Conservation (phyloP, 352 stramenopile species). For the Pythium periplocum region DNA sequence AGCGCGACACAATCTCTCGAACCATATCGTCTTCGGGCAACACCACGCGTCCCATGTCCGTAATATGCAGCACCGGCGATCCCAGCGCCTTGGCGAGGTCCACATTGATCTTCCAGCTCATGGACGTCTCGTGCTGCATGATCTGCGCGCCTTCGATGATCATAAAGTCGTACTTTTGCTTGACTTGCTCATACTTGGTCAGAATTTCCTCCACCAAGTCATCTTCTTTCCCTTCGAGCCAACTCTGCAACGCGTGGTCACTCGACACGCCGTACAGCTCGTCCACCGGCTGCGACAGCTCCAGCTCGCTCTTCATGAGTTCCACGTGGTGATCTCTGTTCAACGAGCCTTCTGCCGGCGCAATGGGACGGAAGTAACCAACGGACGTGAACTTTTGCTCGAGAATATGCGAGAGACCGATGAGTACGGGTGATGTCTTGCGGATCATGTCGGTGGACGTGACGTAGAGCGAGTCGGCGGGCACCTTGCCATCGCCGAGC, state of each 20-base stretch:
- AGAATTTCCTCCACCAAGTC: conserved; percentile 69
- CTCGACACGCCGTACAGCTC: conserved; percentile 61
- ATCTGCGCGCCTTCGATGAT: conserved; percentile 73
- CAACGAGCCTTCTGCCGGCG: conserved; percentile 20
- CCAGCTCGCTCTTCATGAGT: conserved; percentile 57
- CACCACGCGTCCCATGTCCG: conserved; percentile 35
- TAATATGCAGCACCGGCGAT: conserved; percentile 52
- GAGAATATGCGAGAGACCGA: conserved; percentile 59
- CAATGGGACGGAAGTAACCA: conserved; percentile 77
- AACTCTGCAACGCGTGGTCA: conserved; percentile 40
- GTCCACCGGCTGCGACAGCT: conserved; percentile 31
- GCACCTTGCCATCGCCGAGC: conserved; percentile 15
- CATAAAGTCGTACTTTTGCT: conserved; percentile 72
- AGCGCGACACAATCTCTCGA: conserved; percentile 51
- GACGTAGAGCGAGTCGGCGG: conserved; percentile 58
- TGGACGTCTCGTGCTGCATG: conserved; percentile 55
- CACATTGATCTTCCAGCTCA: conserved; percentile 79
- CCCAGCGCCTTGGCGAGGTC: conserved; percentile 72
- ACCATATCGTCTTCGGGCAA: conserved; percentile 24
- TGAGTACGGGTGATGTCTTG: conserved; percentile 63
- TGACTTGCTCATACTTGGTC: conserved; percentile 45
- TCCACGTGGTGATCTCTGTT: conserved; percentile 57
- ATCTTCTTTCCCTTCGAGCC: conserved; percentile 54
- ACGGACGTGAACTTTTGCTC: conserved; percentile 71
- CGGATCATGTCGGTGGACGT: conserved; percentile 59